Base-by-base conservation (phyloP, 2,329 filamentous ascomycete genomes). In the Phialophora expanda region DNA sequence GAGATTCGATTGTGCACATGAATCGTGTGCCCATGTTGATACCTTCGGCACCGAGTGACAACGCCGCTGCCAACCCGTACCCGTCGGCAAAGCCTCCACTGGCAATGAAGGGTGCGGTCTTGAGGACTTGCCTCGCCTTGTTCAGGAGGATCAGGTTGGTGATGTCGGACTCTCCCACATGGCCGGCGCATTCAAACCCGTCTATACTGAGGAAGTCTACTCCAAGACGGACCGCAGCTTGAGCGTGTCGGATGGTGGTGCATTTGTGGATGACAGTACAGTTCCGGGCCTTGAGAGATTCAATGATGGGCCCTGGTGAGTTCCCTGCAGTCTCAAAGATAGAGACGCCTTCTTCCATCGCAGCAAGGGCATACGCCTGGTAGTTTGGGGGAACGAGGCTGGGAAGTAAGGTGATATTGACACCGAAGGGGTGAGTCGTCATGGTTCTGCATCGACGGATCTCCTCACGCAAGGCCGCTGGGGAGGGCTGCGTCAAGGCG, bases 21-120 rank as follows among this genome's bases (percentile, higher is more conserved):
- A 97, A 98, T 55, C 94, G 85, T 11, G 94, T 98, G 64, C 95
- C 95, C 95, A 98, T 98, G 81, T 98, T 98, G 80, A 98, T 88
- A 69, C 94, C 94, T 76, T 91, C 91, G 0, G 94, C 94, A 41
- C 94, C 94, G 11, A 98, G 85, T 53, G 89, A 89, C 72, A 98
- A 82, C 6, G 95, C 94, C 1, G 94, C 94, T 1, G 94, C 94
- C 24, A 98, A 85, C 3, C 94, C 94, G 74, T 96, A 87, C 0
- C 94, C 94, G 76, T 98, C 94, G 17, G 92, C 93, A 75, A 98
- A 97, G 1, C 94, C 94, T 63, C 94, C 94, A 4, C 24, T 30
- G 0, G 53, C 53, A 4, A 55, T 7, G 53, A 17, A 55, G 11
- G 53, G 53, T n/a, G n/a, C n/a, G 26, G 86, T 17, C 94, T 93